Evolutionary conservation across 306 rosid species (phyloP).

Genomic region (Medicago ruthenica): DNA sequence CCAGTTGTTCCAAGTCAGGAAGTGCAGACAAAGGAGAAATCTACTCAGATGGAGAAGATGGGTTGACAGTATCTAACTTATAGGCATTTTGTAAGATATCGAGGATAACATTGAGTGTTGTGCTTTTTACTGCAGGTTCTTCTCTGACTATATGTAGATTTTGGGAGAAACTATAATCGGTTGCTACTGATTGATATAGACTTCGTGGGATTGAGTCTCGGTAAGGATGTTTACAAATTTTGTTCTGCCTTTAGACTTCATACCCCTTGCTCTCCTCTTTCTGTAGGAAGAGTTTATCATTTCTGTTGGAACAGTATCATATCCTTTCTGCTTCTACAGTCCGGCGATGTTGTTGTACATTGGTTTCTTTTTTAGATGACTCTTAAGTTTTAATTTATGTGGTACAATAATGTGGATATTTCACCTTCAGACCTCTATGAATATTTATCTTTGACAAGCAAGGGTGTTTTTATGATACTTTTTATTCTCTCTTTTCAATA

Average conservation of each 20-base stretch:
- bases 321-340: background rate
- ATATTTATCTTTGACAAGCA: slow-evolving; percentile 1
- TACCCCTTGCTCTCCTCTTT: slow-evolving; percentile 29
- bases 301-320: slow-evolving; percentile 25
- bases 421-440: background rate
- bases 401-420: slow-evolving; percentile 17
- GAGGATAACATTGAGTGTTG: background rate
- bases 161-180: slow-evolving; percentile 41
- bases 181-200: slow-evolving; percentile 27
- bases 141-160: slow-evolving; percentile 3
- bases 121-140: slow-evolving; percentile 37
- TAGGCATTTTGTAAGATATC: slow-evolving; percentile 30
- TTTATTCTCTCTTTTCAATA: background rate
- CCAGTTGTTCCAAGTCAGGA: slow-evolving; percentile 29
- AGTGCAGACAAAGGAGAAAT: slow-evolving; percentile 34
- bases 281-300: slow-evolving; percentile 27
- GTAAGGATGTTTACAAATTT: slow-evolving; percentile 25
- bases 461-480: slow-evolving; percentile 2
- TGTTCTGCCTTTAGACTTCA: background rate
- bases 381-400: background rate
- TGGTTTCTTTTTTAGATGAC: background rate
- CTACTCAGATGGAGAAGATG: slow-evolving; percentile 22
- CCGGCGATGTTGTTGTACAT: slow-evolving; percentile 46
- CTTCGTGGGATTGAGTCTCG: slow-evolving; percentile 29
- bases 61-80: slow-evolving; percentile 31